phyloP scores from a whole-genome alignment of 2,329 filamentous ascomycete species.

The Aspergillus pseudoterreus region DNA sequence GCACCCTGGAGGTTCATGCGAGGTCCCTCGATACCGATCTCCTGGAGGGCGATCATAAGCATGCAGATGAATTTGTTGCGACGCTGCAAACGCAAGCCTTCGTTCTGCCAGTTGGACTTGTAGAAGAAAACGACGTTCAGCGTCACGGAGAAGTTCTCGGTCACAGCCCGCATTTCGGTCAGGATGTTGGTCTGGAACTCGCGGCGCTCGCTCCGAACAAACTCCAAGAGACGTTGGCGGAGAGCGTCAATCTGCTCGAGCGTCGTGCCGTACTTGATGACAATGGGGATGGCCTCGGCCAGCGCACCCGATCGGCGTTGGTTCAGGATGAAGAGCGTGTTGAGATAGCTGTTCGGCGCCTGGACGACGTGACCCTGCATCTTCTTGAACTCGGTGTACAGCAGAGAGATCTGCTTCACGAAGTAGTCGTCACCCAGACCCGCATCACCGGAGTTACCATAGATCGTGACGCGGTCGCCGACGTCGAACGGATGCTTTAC shows the following conservation, averaged over 20 bases:
- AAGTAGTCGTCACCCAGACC: constrained; percentile 89
- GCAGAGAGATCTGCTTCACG: constrained; percentile 85
- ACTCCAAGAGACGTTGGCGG: constrained; percentile 75
- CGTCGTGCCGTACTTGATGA: constrained; percentile 85
- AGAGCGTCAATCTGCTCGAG: constrained; percentile 78
- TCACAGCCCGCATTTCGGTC: constrained; percentile 75
- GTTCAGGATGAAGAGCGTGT: constrained; percentile 91
- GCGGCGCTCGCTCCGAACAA: constrained; percentile 78
- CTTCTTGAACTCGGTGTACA: constrained; percentile 98
- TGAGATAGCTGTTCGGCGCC: constrained; percentile 89
- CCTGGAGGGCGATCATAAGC: constrained; percentile 79
- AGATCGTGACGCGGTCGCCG: constrained; percentile 86
- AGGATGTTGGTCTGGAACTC: constrained; percentile 85
- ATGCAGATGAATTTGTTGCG: constrained; percentile 94
- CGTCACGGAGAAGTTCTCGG: constrained; percentile 78
- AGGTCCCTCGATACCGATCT: constrained; percentile 81
- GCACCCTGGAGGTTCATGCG: constrained; percentile 68
- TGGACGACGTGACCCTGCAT: constrained; percentile 96
- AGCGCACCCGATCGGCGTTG: constrained; percentile 85
- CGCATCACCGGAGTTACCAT: constrained; percentile 78
- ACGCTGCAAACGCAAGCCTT: constrained; percentile 79
- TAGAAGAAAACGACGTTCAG: constrained; percentile 97
- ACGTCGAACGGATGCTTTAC: constrained; percentile 98
- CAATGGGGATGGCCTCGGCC: constrained; percentile 78
- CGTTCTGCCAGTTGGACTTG: constrained; percentile 96